Base-by-base conservation (phyloP, 2,329 filamentous ascomycete species). In the Lachnellula occidentalis region DNA sequence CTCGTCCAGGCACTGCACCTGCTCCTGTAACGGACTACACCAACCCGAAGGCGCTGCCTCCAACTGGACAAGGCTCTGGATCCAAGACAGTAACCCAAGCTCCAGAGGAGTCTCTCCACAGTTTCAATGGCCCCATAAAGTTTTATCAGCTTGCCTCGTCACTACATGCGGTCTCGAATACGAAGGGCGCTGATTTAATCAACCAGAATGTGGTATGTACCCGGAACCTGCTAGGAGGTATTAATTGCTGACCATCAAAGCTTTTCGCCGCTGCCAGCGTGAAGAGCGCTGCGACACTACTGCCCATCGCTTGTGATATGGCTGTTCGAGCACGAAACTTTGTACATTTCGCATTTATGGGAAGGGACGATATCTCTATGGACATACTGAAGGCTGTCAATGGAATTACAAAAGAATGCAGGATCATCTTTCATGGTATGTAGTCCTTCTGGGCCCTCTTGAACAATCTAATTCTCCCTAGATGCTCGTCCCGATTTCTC, bases 301-400 rank as follows among this genome's bases (percentile, higher is more conserved):
- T 96, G 34, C 90, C 91, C 0, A 76, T 96, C 67, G 90, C 92
- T 5, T 97, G 94, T 70, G 82, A 89, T 64, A 96, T 96, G 92
- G 85, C 85, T 6, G 70, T 70, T 21, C 79, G 84, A 70, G 77
- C 80, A 53, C 76, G 80, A 55, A 95, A 83, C 65, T 79, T 83
- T 58, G 90, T 96, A 8, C 92, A 97, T 69, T 86, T 95, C 67
- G 86, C 82, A 0, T 72, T 97, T 4, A 79, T 95, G 73, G 87
- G 91, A 48, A 79, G 86, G 56, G 86, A 85, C 56, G 80, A 85
- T 12, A 79, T 96, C 49, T 74, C 81, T 0, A 71, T 95, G 49
- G 78, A 84, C 14, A 81, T 88, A 34, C 75, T 97, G 34, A 77
- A 86, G 62, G 76, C 82, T 50, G 76, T 96, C 56, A 96, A 96